These are phyloP conservation scores for Middelhovenomyces tepae DNA, from an alignment of 805 yeast genomes.

Conservation along the genomic window DNA sequence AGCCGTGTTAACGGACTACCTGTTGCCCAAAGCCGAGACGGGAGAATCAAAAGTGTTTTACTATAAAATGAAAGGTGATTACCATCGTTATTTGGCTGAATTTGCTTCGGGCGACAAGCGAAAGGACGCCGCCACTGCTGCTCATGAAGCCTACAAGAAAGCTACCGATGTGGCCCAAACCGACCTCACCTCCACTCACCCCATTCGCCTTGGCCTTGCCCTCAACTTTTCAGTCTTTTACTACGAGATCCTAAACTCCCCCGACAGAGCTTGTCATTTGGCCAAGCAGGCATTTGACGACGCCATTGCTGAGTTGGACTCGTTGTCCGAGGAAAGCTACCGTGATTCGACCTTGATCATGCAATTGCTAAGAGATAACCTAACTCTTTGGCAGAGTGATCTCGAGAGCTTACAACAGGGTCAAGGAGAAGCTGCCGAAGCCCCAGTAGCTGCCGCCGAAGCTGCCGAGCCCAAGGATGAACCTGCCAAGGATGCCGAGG, in stretches of 20 bases:
- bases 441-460: constrained; percentile 11
- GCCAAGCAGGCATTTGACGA: constrained; percentile 99
- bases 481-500: constrained; percentile 10
- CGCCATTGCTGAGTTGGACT: constrained; percentile 97
- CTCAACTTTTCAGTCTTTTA: constrained; percentile 96
- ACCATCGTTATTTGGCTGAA: constrained; percentile 98
- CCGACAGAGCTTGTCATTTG: constrained; percentile 97
- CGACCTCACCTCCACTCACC: constrained; percentile 98
- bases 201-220: constrained; percentile 96
- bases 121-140: constrained; percentile 87
- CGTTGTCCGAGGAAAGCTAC: constrained; percentile 95
- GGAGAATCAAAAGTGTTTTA: constrained; percentile 98
- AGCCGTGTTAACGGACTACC: constrained; percentile 76
- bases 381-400: constrained; percentile 93
- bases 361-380: constrained; percentile 97
- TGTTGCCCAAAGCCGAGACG: constrained; percentile 90
- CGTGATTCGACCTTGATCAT: constrained; percentile 96
- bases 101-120: constrained; percentile 90
- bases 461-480: constrained; percentile 13
- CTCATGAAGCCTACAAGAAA: constrained; percentile 90
- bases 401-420: constrained; percentile 17
- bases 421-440: constrained; percentile 11
- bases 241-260: constrained; percentile 95
- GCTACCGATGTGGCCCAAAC: constrained; percentile 98
- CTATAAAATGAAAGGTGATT: constrained; percentile 99